phyloP scores from a whole-genome alignment of 2,329 filamentous ascomycete species.

The Fusarium sp. region DNA sequence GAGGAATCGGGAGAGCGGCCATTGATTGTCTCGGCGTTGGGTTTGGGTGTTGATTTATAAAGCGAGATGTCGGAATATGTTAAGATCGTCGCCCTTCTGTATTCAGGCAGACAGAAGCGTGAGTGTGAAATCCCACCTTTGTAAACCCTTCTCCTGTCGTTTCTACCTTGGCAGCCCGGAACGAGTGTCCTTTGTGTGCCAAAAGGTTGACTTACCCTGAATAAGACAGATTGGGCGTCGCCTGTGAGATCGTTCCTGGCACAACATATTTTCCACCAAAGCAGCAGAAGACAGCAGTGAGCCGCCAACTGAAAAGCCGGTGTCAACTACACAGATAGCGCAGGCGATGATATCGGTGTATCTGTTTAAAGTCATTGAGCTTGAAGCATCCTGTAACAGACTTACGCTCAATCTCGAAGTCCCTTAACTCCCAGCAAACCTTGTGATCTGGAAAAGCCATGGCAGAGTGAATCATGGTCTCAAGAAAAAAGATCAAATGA shows the following conservation, averaged over 20 bases:
- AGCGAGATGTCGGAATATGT: conserved; percentile 18
- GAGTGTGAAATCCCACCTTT: conserved; percentile 20
- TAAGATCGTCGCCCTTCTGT: background rate
- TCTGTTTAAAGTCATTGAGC: background rate
- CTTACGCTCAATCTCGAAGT: background rate
- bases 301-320: background rate
- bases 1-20: background rate
- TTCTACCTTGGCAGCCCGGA: background rate
- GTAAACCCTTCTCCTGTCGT: background rate
- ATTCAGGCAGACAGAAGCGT: conserved; percentile 11
- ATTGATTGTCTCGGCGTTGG: conserved; percentile 20
- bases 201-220: no score
- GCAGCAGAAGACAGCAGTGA: background rate
- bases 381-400: background rate
- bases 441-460: background rate
- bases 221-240: background rate
- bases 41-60: conserved; percentile 16
- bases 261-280: background rate
- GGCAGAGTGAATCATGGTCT: background rate
- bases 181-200: background rate
- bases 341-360: background rate
- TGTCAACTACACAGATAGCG: background rate
- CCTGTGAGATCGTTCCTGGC: background rate
- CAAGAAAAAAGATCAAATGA: background rate
- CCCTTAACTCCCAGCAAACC: background rate